Base-by-base conservation (phyloP, 768 basidiomycete genomes). In the Clitopilus passeckerianus region DNA sequence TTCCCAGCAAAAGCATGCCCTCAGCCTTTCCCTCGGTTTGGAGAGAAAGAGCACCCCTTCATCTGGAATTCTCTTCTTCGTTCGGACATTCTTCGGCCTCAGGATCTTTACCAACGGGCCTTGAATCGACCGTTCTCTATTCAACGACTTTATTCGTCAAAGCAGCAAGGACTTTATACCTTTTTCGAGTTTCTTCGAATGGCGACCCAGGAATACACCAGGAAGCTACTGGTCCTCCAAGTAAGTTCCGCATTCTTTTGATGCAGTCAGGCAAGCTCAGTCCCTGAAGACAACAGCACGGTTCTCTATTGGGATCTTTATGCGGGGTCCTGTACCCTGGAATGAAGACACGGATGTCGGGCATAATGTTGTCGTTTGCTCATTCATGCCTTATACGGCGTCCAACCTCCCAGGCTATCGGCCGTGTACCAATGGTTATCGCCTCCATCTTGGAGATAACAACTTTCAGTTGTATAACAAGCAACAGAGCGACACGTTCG, bases 31-130 rank as follows among this genome's bases (percentile, higher is more conserved):
- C 2, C 66, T 87, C 6, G 68, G 67, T 9, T 65, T 85, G 5
- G 68, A 72, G 23, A 70, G 69, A 1, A 74, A 6, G 74, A 79
- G 18, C 73, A 83, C 64, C 74, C 79, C 1, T 75, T 77, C 43
- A 71, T 87, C 46, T 89, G 86, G 85, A 87, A 87, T 63, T 87
- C 85, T 1, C 72, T 89, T 4, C 65, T 84, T 59, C 78, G 78
- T 1, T 89, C 87, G 0, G 84, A 86, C 59, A 84, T 88, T 23
- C 67, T 89, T 57, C 77, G 74, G 0, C 64, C 70, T 3, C 66
- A 72, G 23, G 85, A 87, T 63, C 67, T 89, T 12, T 78, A 78
- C 57, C 77, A 82, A 50, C 73, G 82, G 20, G 71, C 78, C 5
- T 73, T 89, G 9, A 70, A 77, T 37, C 78, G 75, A 1, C 84